Base-by-base conservation (phyloP, 306 rosid genomes). In the Dryas octopetala region DNA sequence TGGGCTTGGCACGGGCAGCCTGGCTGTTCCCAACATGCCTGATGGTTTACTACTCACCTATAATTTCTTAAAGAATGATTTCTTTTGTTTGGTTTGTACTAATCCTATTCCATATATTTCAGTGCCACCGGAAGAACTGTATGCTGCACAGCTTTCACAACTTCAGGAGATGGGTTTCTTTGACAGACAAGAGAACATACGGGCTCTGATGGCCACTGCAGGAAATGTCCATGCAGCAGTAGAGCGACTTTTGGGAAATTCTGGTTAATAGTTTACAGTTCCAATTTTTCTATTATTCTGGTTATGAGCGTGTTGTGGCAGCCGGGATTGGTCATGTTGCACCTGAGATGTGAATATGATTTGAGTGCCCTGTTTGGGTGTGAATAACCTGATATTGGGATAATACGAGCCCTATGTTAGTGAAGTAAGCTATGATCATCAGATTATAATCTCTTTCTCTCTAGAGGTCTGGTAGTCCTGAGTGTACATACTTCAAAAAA, bases 81-180 rank as follows among this genome's bases (percentile, higher is more conserved):
- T 49, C 50, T 60, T 50, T 41, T 13, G 3, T 3, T 14, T 55
- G 50, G 57, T 53, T 62, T 62, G 66, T 13, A 74, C 68, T 58
- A 50, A 71, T 72, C 44, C 2, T 4, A 3, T 57, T 19, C 41
- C 67, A 63, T n/a, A 6, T 76, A 68, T 74, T 32, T 48, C 89
- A 92, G 97, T 86, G 78, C 96, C 96, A 3, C 97, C 94, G 0
- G 97, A 90, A 84, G 94, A 90, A 83, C 80, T 90, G 68, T 92
- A 92, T 79, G 96, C 96, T 9, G 79, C 94, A 19, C 97, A 92
- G 74, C 89, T 92, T 66, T 70, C 92, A 4, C 97, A 92, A 84
- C 97, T 92, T 82, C 97, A 88, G 83, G 97, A 92, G 81, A 92
- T 92, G 97, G 97, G 97, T 40, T 92, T 92, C 86, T 88, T 92